Evolutionary conservation across 2,329 filamentous ascomycete genomes (phyloP), one percentile per base, ranked within the genome.

Genomic region (Cytospora paraplurivora): DNA sequence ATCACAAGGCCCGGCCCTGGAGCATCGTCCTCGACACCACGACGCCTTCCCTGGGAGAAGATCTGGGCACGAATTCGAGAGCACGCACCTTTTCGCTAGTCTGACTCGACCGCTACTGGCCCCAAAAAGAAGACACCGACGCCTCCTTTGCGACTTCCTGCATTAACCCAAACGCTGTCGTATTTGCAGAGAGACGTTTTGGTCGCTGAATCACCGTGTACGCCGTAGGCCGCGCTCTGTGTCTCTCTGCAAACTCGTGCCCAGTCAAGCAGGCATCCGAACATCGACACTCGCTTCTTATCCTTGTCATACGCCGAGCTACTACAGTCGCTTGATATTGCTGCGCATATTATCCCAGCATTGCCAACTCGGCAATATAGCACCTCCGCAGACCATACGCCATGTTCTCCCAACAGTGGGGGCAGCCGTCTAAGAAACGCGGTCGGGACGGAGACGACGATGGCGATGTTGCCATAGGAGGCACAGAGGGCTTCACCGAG

Each of bases 401-500:
- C 64, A 81, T 81, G 77, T 76, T 78, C 68, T 73, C 73, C 56
- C 69, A 72, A 34, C 71, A 76, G 49, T 75, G 70, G 72, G 68
- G 74, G 47, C 77, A 79, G 37, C 67, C 71, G 21, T 73, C 74
- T 57, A 75, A 79, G 59, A 83, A 83, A 74, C 76, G 81, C 54
- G 72, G 71, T 60, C 75, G 80, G 35, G 81, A 83, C 34, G 79
- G 27, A 27, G 27, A 81, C 21, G 81, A 81, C 27, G 75, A 78
- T n/a, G 57, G 61, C 10, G 76, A 78, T 21, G 63, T 76, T n/a
- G 70, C 69, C 44, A 72, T 72, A 47, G 74, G 72, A 51, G 67
- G 69, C 41, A 71, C 71, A 66, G 53, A 75, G 60, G 80, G 81
- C 68, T 82, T 83, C 65, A 77, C 75, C 4, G 81, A 83, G 71